Base-by-base conservation (phyloP, 208 protist genomes). In the Acanthamoeba healyi region DNA sequence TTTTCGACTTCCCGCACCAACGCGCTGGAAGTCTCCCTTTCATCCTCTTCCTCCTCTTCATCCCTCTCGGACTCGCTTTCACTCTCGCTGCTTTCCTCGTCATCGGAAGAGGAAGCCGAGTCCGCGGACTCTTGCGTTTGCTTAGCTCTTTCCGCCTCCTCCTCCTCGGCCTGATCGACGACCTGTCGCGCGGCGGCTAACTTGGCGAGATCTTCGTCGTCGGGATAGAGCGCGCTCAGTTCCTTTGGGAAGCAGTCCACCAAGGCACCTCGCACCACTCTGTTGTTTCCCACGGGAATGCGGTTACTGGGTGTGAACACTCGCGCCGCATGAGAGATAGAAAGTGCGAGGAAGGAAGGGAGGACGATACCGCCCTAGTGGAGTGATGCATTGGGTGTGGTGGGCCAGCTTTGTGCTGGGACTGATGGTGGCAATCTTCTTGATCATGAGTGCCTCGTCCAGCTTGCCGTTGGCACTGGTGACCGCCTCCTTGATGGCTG, bases 331-430 rank as follows among this genome's bases (percentile, higher is more conserved):
- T 61, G 19, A 32, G 29, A 6, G 24, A 72, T 12, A 40, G 15
- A 72, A 4, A 19, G 19, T 40, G 34, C 14, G 34, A 6, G 2
- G 34, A 72, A 24, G 22, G 61, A 24, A 24, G 61, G 2, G 2
- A 9, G 0, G 46, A 10, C 17, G 15, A 22, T 72, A 72, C 63
- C 70, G 70, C 6, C 70, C 70, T 17, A 49, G 29, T 4, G 40
- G 70, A n/a, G 70, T 79, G n/a, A 36, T 79, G 70, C 70, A 79
- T 46, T 34, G 70, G 22, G 32, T 3, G 40, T 79, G 5, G 40
- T 79, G 70, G 34, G 70, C 70, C 36, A 79, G 70, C 70, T 79
- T 79, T 32, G 70, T 79, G 70, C 70, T 79, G 34, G 70, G 70
- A 36, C 70, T 79, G 32, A 79, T 79, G 32, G 70, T 79, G 32